A percentile compares a stretch with the other conserved stretches of the same genome.
Conservation (phyloP, 306 rosid genomes). For the Begonia peltatifolia region DNA sequence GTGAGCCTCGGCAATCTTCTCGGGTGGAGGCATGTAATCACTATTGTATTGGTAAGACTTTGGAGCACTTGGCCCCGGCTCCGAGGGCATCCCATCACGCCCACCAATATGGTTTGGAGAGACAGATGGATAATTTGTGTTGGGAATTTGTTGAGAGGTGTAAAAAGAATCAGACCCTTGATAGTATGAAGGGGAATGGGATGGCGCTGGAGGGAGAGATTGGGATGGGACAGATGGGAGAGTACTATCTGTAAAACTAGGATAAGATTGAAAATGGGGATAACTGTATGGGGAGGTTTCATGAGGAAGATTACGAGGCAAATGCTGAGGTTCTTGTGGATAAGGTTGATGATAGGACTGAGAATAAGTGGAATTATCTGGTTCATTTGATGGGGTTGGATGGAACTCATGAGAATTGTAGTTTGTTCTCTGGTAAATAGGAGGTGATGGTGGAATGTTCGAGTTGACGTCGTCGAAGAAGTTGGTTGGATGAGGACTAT, state of each 20-base stretch:
- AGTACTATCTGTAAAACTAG: slow-evolving; percentile 83
- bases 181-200: slow-evolving; percentile 34
- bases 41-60: slow-evolving; percentile 60
- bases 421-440: slow-evolving; percentile 36
- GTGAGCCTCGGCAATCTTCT: slow-evolving; percentile 90
- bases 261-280: slow-evolving; percentile 86
- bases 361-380: slow-evolving; percentile 47
- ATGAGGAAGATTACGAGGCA: slow-evolving; percentile 33
- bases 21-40: slow-evolving; percentile 76
- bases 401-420: slow-evolving; percentile 60
- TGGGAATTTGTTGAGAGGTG: slow-evolving; percentile 44
- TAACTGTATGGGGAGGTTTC: slow-evolving; percentile 35
- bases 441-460: slow-evolving; percentile 33
- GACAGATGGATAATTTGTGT: slow-evolving; percentile 30
- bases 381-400: slow-evolving; percentile 33
- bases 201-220: slow-evolving; percentile 47
- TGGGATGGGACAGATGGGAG: slow-evolving; percentile 65
- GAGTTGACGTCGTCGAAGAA: slow-evolving; percentile 38
- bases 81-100: slow-evolving; percentile 36
- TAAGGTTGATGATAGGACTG: slow-evolving; percentile 55
- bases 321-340: slow-evolving; percentile 47
- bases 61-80: slow-evolving; percentile 32
- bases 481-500: slow-evolving; percentile 31
- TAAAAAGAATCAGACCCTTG: slow-evolving; percentile 65
- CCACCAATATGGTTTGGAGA: slow-evolving; percentile 32